These are phyloP conservation scores for Inga laurina DNA, from an alignment of 306 rosid genomes.

Conservation along the genomic window DNA sequence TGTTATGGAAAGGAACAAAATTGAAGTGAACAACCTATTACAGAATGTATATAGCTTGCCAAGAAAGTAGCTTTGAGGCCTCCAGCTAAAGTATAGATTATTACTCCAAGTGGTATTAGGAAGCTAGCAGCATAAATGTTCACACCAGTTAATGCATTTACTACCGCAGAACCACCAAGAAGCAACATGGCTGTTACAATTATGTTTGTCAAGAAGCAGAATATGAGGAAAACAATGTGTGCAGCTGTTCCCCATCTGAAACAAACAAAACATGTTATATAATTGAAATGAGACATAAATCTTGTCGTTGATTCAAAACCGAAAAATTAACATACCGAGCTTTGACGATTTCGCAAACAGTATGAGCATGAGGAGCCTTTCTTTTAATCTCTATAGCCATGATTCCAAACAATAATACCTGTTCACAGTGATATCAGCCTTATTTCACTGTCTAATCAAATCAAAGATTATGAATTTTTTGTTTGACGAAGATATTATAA, in stretches of 20 bases:
- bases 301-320: not conserved
- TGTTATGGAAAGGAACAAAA: not conserved
- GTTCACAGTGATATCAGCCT: slow-evolving; percentile 22
- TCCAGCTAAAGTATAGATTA: slow-evolving; percentile 89
- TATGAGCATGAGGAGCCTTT: slow-evolving; percentile 94
- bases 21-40: slow-evolving; percentile 59
- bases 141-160: slow-evolving; percentile 89
- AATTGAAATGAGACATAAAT: slow-evolving; percentile 10
- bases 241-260: slow-evolving; percentile 90
- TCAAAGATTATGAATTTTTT: not conserved
- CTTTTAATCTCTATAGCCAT: slow-evolving; percentile 98
- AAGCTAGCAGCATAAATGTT: slow-evolving; percentile 95
- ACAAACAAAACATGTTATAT: slow-evolving; percentile 20
- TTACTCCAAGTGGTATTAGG: slow-evolving; percentile 92
- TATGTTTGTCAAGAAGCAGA: slow-evolving; percentile 88
- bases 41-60: slow-evolving; percentile 96
- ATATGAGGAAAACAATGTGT: slow-evolving; percentile 76
- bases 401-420: slow-evolving; percentile 88
- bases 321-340: slow-evolving; percentile 62
- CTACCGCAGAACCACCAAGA: slow-evolving; percentile 96
- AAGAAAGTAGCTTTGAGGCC: slow-evolving; percentile 96
- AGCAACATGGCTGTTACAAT: slow-evolving; percentile 94
- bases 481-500: not conserved
- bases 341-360: slow-evolving; percentile 91
- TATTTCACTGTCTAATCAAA: slow-evolving; percentile 6